phyloP scores from a whole-genome alignment of 306 rosid species.

The Cucurbita maxima region DNA sequence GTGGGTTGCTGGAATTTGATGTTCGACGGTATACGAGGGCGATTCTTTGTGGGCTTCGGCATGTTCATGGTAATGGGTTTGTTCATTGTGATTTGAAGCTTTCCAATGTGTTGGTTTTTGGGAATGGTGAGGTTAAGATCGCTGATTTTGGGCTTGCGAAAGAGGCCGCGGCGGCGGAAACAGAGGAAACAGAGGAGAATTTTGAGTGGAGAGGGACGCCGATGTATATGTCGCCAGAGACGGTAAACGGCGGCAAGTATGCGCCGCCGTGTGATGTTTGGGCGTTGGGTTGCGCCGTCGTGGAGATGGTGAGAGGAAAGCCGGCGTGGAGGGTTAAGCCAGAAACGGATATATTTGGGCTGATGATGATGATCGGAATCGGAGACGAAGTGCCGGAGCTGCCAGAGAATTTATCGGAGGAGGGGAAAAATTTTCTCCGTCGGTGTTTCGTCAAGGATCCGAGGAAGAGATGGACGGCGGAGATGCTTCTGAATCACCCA shows the following conservation, averaged over 20 bases:
- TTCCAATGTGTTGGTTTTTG: conserved; percentile 49
- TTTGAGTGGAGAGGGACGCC: conserved; percentile 62
- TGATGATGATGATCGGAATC: conserved; percentile 46
- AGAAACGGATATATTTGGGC: conserved; percentile 17
- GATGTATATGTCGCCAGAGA: conserved; percentile 61
- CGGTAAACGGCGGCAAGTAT: conserved; percentile 38
- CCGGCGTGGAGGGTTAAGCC: conserved; percentile 33
- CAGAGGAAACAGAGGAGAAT: background rate
- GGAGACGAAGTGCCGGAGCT: conserved; percentile 42
- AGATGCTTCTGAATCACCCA: conserved; percentile 58
- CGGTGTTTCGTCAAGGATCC: conserved; percentile 65
- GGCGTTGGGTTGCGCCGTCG: conserved; percentile 70
- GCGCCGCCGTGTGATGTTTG: conserved; percentile 53
- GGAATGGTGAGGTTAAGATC: conserved; percentile 31
- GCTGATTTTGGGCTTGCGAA: conserved; percentile 76
- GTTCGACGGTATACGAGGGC: conserved; percentile 29
- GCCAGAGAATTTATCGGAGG: conserved; percentile 38
- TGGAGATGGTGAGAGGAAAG: conserved; percentile 57
- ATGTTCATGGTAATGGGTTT: conserved; percentile 39
- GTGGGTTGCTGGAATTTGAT: conserved; percentile 25
- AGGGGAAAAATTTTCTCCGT: conserved; percentile 42
- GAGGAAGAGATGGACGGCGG: conserved; percentile 49
- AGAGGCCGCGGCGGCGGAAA: background rate
- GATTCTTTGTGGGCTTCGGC: conserved; percentile 28
- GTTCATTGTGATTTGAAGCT: conserved; percentile 85